phyloP scores from a whole-genome alignment of 2,329 filamentous ascomycete genomes.

The Aspergillus proliferans region DNA sequence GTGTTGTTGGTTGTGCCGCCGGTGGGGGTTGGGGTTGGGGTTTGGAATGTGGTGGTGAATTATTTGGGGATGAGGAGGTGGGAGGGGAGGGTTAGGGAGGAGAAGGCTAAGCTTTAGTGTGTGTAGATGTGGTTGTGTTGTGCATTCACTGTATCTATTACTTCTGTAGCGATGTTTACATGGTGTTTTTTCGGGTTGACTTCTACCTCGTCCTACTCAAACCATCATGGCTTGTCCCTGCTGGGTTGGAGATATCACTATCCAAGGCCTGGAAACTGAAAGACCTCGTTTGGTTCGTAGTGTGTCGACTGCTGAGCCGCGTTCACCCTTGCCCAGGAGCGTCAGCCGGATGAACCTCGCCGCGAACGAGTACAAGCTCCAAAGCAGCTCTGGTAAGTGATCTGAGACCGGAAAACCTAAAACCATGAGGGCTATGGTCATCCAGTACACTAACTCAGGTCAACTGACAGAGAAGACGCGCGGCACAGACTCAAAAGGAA shows the following conservation, averaged over 20 bases:
- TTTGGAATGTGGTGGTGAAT: slow-evolving; percentile 69
- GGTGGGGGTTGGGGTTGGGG: slow-evolving; percentile 60
- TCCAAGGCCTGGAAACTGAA: slow-evolving; percentile 7
- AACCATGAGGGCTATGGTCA: neutral
- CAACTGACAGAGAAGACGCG: neutral
- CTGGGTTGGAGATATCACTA: slow-evolving; percentile 1
- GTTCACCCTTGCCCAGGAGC: slow-evolving; percentile 5
- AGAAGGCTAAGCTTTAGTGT: slow-evolving; percentile 51
- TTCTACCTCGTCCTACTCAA: neutral
- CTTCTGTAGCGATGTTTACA: neutral
- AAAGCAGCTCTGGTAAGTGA: neutral
- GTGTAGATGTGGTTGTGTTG: neutral
- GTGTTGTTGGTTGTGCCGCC: slow-evolving; percentile 64
- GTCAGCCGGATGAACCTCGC: slow-evolving; percentile 2
- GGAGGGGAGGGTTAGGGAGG: slow-evolving; percentile 54
- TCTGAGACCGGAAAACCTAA: neutral
- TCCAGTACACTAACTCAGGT: too few species aligned
- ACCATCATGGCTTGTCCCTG: slow-evolving; percentile 8
- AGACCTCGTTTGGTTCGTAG: slow-evolving; percentile 7
- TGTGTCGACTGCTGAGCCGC: neutral
- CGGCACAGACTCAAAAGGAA: slow-evolving; percentile 1
- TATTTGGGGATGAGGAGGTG: slow-evolving; percentile 63
- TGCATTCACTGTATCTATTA: neutral
- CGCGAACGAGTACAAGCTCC: neutral
- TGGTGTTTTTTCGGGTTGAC: neutral